These are phyloP conservation scores for Teunomyces panamensis DNA, from an alignment of 805 yeast genomes.

Conservation along the genomic window DNA sequence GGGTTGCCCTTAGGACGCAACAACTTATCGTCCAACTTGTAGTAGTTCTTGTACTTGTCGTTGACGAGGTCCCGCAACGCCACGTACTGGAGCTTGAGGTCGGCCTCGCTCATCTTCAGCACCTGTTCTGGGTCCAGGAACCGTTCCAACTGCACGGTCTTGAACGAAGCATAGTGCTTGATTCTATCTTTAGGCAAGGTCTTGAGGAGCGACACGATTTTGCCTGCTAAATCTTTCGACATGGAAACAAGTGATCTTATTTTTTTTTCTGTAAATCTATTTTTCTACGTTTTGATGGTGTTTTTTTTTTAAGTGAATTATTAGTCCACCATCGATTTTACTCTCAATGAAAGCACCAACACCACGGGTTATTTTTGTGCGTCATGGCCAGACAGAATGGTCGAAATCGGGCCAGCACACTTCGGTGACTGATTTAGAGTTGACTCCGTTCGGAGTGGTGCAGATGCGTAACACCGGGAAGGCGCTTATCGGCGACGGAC, in stretches of 20 bases:
- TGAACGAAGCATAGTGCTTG: constrained; percentile 67
- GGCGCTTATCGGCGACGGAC: constrained; percentile 56
- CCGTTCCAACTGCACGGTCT: constrained; percentile 54
- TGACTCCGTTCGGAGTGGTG: constrained; percentile 73
- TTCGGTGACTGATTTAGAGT: constrained; percentile 74
- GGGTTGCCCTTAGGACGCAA: constrained; percentile 84
- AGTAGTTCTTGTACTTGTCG: constrained; percentile 62
- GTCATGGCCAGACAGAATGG: constrained; percentile 96
- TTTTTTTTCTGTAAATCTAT: too few relatives aligned
- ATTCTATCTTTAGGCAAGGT: constrained; percentile 68
- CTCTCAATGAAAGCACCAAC: constrained; percentile 22
- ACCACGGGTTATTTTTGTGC: constrained; percentile 69
- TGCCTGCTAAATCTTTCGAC: constrained; percentile 49
- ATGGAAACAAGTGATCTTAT: constrained; percentile 9
- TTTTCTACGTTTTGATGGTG: too few relatives aligned
- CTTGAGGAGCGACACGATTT: constrained; percentile 56
- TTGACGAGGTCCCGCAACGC: constrained; percentile 56
- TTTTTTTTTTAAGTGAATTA: constrained; percentile 1
- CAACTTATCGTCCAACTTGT: constrained; percentile 63
- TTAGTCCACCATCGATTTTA: background rate
- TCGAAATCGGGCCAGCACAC: constrained; percentile 92
- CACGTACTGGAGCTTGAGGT: constrained; percentile 56
- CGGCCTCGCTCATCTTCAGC: constrained; percentile 42
- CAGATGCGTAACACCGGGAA: constrained; percentile 77
- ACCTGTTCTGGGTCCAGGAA: constrained; percentile 34